These are phyloP conservation scores for Kalmusia sp. DNA, from an alignment of 2,329 filamentous ascomycete species.

Conservation along the genomic window DNA sequence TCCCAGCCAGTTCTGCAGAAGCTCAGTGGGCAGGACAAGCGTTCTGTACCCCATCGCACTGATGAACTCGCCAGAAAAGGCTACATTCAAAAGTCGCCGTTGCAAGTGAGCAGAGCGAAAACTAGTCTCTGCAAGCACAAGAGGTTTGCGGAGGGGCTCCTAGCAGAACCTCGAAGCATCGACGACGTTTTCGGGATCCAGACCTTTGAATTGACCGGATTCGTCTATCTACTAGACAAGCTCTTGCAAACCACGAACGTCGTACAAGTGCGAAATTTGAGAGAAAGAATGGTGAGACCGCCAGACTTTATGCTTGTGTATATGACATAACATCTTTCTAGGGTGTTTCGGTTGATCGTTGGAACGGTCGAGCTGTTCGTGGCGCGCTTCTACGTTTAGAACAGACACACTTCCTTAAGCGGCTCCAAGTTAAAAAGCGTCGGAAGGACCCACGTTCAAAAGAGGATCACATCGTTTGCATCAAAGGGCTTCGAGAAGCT, in stretches of 20 bases:
- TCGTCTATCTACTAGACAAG: conserved; percentile 57
- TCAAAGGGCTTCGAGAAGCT: conserved; percentile 51
- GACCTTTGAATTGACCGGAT: conserved; percentile 57
- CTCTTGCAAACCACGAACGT: conserved; percentile 59
- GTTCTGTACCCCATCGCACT: conserved; percentile 68
- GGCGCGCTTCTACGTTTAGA: conserved; percentile 49
- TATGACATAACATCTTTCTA: conserved; percentile 24
- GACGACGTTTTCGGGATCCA: conserved; percentile 45
- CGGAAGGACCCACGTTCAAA: conserved; percentile 28
- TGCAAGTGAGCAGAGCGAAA: conserved; percentile 51
- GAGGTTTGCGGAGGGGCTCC: conserved; percentile 52
- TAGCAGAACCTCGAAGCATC: conserved; percentile 30
- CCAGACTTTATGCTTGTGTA: too few species aligned
- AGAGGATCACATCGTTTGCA: conserved; percentile 41
- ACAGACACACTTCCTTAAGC: conserved; percentile 49
- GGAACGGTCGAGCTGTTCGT: conserved; percentile 48
- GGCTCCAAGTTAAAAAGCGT: conserved; percentile 36
- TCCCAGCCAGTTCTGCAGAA: conserved; percentile 63
- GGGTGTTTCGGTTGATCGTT: conserved; percentile 41
- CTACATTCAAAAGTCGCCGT: conserved; percentile 64
- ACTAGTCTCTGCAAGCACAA: conserved; percentile 65
- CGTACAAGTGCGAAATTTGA: conserved; percentile 61
- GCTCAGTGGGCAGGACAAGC: conserved; percentile 68
- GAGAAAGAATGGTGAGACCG: conserved; percentile 53
- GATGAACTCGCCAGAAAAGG: conserved; percentile 63